Percentiles rank a stretch among this genome's conserved stretches.
Evolutionary conservation across 2,329 filamentous ascomycete species (phyloP).

Genomic region (Talaromyces islandicus): DNA sequence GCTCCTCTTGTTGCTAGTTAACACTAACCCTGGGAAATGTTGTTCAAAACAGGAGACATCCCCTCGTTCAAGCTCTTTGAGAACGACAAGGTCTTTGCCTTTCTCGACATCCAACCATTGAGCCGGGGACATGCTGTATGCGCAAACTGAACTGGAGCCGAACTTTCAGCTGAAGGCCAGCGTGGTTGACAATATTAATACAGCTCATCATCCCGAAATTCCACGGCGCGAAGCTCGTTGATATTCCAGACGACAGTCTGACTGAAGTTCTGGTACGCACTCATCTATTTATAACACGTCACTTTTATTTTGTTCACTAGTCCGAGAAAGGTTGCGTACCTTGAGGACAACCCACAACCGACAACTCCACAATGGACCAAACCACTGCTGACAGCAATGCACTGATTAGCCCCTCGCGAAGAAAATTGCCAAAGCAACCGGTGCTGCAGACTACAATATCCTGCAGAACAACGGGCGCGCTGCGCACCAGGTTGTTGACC

Average conservation of each 20-base stretch:
- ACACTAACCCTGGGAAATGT: not conserved
- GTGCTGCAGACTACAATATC: constrained; percentile 80
- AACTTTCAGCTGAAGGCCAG: not conserved
- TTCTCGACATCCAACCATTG: constrained; percentile 91
- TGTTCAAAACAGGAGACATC: constrained; percentile 66
- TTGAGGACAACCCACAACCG: constrained; percentile 7
- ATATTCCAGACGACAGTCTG: constrained; percentile 87
- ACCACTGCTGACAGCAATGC: not conserved
- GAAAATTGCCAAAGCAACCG: constrained; percentile 72
- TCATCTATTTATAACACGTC: not conserved
- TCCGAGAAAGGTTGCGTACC: constrained; percentile 8
- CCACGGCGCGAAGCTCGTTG: constrained; percentile 84
- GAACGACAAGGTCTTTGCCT: constrained; percentile 86
- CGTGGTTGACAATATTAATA: not conserved
- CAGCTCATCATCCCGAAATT: constrained; percentile 94
- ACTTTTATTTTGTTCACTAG: not conserved
- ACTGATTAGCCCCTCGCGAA: constrained; percentile 65
- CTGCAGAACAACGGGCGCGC: constrained; percentile 92
- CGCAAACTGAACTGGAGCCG: not conserved
- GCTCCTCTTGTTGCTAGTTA: too few species aligned
- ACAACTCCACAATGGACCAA: not conserved
- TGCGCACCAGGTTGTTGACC: constrained; percentile 88
- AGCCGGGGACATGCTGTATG: constrained; percentile 82
- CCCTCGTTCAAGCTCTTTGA: constrained; percentile 96
- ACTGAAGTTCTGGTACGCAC: constrained; percentile 67